Evolutionary conservation across 192 early-diverging fungal species (phyloP).

Genomic region (Rhizophlyctis rosea): DNA sequence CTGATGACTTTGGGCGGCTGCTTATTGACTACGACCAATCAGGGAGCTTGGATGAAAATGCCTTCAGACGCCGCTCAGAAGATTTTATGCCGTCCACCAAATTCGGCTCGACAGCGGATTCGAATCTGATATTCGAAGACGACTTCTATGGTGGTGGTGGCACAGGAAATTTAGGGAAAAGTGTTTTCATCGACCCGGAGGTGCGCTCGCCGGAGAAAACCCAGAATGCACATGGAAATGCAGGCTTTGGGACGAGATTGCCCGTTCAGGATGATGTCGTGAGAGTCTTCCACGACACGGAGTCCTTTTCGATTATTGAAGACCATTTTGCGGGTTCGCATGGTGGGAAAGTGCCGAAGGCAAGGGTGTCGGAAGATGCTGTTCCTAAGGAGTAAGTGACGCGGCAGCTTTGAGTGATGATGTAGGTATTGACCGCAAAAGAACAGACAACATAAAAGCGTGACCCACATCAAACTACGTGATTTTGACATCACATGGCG

Average conservation of each 20-base stretch:
- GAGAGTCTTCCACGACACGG: neutral
- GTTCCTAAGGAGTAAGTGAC: too few relatives aligned
- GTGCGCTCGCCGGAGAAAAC: too few relatives aligned
- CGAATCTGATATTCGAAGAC: constrained; percentile 35
- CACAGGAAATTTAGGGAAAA: neutral
- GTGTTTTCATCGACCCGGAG: neutral
- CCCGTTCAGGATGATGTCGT: constrained; percentile 7
- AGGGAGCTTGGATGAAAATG: constrained; percentile 4
- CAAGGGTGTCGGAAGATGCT: too few relatives aligned
- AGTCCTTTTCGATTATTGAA: constrained; percentile 35
- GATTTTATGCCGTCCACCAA: constrained; percentile 4
- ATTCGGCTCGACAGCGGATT: too few relatives aligned
- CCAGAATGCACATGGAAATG: too few relatives aligned
- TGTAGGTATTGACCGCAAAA: constrained; percentile 17
- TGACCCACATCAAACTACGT: constrained; percentile 49
- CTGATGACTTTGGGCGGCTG: too few relatives aligned
- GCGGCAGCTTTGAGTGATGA: constrained; percentile 15
- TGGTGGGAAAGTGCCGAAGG: neutral
- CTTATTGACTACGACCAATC: too few relatives aligned
- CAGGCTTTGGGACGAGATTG: too few relatives aligned
- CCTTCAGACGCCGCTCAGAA: constrained; percentile 5
- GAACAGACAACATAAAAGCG: constrained; percentile 10
- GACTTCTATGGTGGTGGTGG: constrained; percentile 24
- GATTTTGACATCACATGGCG: constrained; percentile 63
- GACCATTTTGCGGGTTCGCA: constrained; percentile 37